A percentile compares a stretch with the other conserved stretches of the same genome.
These are phyloP conservation scores for Cryptococcus neoformans DNA, from an alignment of 1,284 basidiomycete species.

Conservation along the genomic window DNA sequence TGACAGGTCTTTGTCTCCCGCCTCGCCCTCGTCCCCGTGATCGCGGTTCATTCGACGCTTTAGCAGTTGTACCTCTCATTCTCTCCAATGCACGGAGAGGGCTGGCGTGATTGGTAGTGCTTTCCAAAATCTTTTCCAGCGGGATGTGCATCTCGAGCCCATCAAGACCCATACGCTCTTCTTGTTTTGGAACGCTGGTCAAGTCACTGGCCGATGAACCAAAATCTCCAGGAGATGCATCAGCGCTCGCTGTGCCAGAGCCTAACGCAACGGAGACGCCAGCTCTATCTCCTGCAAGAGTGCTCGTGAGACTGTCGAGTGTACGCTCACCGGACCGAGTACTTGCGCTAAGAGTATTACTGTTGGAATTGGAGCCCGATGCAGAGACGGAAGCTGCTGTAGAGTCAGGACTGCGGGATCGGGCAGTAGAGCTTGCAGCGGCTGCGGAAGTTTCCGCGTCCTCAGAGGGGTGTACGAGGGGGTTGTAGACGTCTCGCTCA, in stretches of 20 bases:
- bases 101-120: conserved; percentile 68
- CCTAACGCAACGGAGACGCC: not conserved
- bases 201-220: not conserved
- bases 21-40: conserved; percentile 13
- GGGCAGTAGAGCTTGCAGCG: conserved; percentile 3
- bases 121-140: conserved; percentile 65
- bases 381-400: conserved; percentile 28
- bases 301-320: not conserved
- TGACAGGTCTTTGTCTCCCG: conserved; percentile 3
- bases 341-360: not conserved
- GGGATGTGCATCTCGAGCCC: conserved; percentile 49
- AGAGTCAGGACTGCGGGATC: not conserved
- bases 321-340: not conserved
- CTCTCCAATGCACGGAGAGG: conserved; percentile 72
- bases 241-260: not conserved
- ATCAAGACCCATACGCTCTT: conserved; percentile 33
- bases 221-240: not conserved
- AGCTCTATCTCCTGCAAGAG: not conserved
- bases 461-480: conserved; percentile 58
- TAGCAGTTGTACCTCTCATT: conserved; percentile 54
- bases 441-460: conserved; percentile 1
- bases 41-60: not conserved
- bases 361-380: not conserved
- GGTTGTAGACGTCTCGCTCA: conserved; percentile 69
- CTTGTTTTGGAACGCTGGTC: not conserved